Evolutionary conservation across 116 monocot species (phyloP), one percentile per base, ranked within the genome.

Genomic region (Cymodocea nodosa): DNA sequence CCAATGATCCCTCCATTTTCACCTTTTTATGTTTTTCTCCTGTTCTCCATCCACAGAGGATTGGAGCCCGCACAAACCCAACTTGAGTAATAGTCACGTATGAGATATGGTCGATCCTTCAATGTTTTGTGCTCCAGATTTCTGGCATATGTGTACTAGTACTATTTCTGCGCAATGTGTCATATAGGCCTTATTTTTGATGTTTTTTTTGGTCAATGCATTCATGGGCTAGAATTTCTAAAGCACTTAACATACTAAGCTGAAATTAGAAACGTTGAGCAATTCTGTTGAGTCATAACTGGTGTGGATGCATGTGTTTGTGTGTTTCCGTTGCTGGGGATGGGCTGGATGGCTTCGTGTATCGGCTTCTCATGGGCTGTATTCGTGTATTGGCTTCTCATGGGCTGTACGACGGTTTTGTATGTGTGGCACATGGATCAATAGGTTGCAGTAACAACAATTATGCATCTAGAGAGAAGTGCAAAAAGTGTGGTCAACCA

Each of bases 371-470:
- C 60, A 39, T 60, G 83, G 64, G 66, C 70, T 65, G 52, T 44
- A 52, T 76, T 64, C 19, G 51, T 81, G 35, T 62, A 53, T 51
- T 58, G 56, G 53, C 53, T 76, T n/a, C 59, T 68, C 60, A 39
- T 60, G 83, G 64, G 66, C 70, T 65, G 52, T 44, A 52, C 24
- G 19, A 37, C 63, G 67, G 64, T 69, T 73, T 59, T 35, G 51
- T 72, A 16, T 76, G 50, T 66, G 61, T 75, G 65, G 55, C 39
- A 73, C 74, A 77, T 74, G 71, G 74, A 78, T 75, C 74, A 62
- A 74, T 86, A 97, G 95, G 91, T 74, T 97, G 95, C 83, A 97
- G 95, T 83, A 97, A 97, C 83, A 97, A 97, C 72, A 97, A 97
- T 83, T 97, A 90, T 83, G 95, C 95, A 65, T 97, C 95, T 66